Evolutionary conservation across 139 green algal genomes (phyloP).

Genomic region (Astrephomene gubernaculifera): DNA sequence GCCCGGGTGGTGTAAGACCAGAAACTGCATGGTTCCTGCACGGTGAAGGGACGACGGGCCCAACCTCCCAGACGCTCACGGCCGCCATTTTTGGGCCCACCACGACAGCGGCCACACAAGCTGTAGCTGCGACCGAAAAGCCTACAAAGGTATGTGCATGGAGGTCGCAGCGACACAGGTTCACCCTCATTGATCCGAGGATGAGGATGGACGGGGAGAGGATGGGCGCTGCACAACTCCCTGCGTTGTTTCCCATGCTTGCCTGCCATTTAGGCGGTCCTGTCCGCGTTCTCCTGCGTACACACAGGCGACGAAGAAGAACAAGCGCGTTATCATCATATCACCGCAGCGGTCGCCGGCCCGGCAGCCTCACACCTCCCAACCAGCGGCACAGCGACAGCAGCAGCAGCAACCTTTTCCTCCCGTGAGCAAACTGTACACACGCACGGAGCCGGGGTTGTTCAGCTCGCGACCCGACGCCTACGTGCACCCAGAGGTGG

Average conservation of each 20-base stretch:
- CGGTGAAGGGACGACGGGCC: neutral
- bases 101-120: too few species aligned
- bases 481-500: slow-evolving; percentile 19
- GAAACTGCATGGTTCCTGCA: slow-evolving; percentile 27
- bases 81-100: slow-evolving; percentile 19
- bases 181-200: too few species aligned
- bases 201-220: too few species aligned
- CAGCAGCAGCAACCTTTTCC: neutral
- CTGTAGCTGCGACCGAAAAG: too few species aligned
- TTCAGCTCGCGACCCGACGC: slow-evolving; percentile 17
- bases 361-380: too few species aligned
- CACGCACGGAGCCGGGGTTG: neutral
- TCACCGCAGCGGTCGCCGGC: slow-evolving; percentile 13
- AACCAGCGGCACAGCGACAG: neutral
- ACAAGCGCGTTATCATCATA: slow-evolving; percentile 1
- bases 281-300: neutral
- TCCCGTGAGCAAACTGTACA: slow-evolving; percentile 38
- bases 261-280: neutral
- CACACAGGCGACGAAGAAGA: neutral
- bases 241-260: too few species aligned
- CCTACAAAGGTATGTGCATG: too few species aligned
- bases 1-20: neutral
- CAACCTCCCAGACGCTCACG: neutral
- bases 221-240: too few species aligned
- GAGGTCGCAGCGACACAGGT: too few species aligned